Base-by-base conservation (phyloP, 2,329 filamentous ascomycete genomes). In the Aspergillus texensis region DNA sequence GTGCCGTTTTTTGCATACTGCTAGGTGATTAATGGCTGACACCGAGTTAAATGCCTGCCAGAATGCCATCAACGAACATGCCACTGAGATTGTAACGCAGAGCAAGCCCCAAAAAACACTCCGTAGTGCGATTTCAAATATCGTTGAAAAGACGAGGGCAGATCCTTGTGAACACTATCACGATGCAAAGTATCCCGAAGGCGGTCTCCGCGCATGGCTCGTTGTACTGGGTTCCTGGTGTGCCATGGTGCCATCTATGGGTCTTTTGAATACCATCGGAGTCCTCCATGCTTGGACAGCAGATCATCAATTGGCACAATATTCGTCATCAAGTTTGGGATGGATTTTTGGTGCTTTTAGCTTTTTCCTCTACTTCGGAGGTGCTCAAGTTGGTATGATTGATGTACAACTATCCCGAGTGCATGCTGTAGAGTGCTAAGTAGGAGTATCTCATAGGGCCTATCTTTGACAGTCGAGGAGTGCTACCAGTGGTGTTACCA, bases 271-370 rank as follows among this genome's bases (percentile, higher is more conserved):
- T 46, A 78, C 75, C 9, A 69, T 79, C 14, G 77, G 76, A 1
- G 74, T 78, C 34, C 67, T 80, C 1, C 75, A 80, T 60, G 75
- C 78, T 3, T 80, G 75, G 72, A 71, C 77, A 8, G 70, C 70
- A 24, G 69, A 70, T 11, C 72, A 80, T 61, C 74, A 79, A 60
- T 67, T 80, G 24, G 61, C 65, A 1, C 65, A 65, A 2, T 75
- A 77, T 26, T 74, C 76, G 2, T 62, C 73, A 10, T 74, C 72
- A 1, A 72, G 68, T 19, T 76, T 78, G 24, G 77, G 77, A 1
- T 80, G 79, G 79, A 80, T 81, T n/a, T 78, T 78, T 61, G 75
- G 77, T 26, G 66, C 72, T 6, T 80, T 77, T 62, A 73, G 71
- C 3, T 80, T 80, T 59, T 74, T 79, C 43, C 62, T 78, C 14